Percentiles rank a stretch among this genome's conserved stretches.
Evolutionary conservation across 176 grass and related monocot genomes (phyloP).

Genomic region (Oryza brachyantha): DNA sequence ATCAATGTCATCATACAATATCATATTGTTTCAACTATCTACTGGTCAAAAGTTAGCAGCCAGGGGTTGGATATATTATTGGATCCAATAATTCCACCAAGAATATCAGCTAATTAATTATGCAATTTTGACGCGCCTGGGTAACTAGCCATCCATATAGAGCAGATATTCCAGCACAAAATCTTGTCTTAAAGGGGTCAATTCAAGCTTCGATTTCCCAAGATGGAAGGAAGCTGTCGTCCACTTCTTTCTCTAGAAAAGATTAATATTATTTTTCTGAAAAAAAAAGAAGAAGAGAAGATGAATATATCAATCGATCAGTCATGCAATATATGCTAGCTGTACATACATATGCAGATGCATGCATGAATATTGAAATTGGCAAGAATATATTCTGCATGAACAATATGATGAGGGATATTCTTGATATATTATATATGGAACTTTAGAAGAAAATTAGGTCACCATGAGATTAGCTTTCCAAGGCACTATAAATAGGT

Average conservation of each 20-base stretch:
- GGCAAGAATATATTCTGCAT: conserved; percentile 3
- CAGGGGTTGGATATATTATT: neutral
- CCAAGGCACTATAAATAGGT: conserved; percentile 1
- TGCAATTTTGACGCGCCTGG: neutral
- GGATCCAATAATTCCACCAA: neutral
- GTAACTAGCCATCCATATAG: neutral
- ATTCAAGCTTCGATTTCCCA: conserved; percentile 9
- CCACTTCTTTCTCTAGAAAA: neutral
- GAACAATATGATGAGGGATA: neutral
- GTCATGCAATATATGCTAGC: neutral
- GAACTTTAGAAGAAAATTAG: conserved; percentile 1
- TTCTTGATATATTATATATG: neutral
- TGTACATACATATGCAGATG: neutral
- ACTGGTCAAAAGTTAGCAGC: neutral
- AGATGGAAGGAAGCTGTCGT: conserved; percentile 21
- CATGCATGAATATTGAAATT: neutral
- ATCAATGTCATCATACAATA: neutral
- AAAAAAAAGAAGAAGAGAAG: no score
- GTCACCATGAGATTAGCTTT: neutral
- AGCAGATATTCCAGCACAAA: conserved; percentile 31
- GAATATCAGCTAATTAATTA: neutral
- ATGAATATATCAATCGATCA: neutral
- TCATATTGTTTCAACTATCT: neutral
- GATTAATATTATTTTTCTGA: neutral
- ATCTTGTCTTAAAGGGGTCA: conserved; percentile 27